A percentile compares a stretch with the other conserved stretches of the same genome.
These are phyloP conservation scores for Boletus sp. DNA, from an alignment of 768 basidiomycete genomes.

Conservation along the genomic window DNA sequence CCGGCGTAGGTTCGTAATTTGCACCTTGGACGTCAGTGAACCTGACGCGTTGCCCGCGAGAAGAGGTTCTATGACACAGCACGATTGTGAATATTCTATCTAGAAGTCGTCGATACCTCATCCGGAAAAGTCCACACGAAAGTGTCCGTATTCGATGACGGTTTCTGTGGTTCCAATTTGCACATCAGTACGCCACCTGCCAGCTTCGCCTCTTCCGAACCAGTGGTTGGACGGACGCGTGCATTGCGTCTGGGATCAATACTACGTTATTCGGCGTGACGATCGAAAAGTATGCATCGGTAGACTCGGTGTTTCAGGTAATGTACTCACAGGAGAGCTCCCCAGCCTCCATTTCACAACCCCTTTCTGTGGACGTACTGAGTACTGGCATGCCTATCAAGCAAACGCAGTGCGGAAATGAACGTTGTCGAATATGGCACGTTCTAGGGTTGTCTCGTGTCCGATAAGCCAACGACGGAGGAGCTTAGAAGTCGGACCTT, in stretches of 20 bases:
- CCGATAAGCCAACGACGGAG: conserved; percentile 1
- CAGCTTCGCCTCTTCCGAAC: not conserved
- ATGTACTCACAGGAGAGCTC: conserved; percentile 1
- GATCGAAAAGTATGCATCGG: conserved; percentile 3
- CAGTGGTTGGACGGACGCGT: not conserved
- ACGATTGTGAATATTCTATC: conserved; percentile 11
- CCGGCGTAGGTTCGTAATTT: conserved; percentile 25
- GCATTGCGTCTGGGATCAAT: not conserved
- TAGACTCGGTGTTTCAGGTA: not conserved
- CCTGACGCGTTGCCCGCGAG: conserved; percentile 7
- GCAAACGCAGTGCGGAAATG: conserved; percentile 22
- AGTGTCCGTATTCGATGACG: not conserved
- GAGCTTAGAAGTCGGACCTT: conserved; percentile 16
- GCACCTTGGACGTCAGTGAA: not conserved
- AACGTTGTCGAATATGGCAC: conserved; percentile 12
- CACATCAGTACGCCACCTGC: not conserved
- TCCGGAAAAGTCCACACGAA: not conserved
- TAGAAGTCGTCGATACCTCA: conserved; percentile 19
- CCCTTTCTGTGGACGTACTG: not conserved
- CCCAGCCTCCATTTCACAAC: conserved; percentile 19
- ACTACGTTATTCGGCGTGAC: conserved; percentile 3
- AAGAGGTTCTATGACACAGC: conserved; percentile 9
- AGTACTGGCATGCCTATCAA: not conserved
- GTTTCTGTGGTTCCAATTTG: not conserved
- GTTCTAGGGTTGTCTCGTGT: conserved; percentile 28